A percentile compares a stretch with the other conserved stretches of the same genome.
phyloP scores from a whole-genome alignment of 345 rosid genomes.

The Pelargonium nanum region DNA sequence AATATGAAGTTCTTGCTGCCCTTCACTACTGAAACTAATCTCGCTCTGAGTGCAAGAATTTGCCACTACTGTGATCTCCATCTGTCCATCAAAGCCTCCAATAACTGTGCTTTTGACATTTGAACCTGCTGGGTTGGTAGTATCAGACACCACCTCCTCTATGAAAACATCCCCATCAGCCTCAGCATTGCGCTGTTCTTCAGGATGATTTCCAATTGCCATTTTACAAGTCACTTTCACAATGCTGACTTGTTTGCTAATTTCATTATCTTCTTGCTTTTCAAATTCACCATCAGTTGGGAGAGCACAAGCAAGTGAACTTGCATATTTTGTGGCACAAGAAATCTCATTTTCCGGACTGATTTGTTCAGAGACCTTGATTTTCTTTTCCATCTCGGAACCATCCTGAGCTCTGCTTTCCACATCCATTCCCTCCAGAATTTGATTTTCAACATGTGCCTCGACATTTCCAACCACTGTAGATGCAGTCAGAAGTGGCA shows the following conservation, averaged over 20 bases:
- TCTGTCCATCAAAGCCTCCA: slow-evolving; percentile 7
- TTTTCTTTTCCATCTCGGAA: slow-evolving; percentile 18
- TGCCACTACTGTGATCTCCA: slow-evolving; percentile 9
- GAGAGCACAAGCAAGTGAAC: background rate
- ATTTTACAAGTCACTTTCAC: slow-evolving; percentile 6
- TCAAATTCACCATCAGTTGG: background rate
- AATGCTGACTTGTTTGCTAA: slow-evolving; percentile 4
- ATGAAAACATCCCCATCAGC: slow-evolving; percentile 6
- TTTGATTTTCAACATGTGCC: slow-evolving; percentile 14
- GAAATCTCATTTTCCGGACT: slow-evolving; percentile 13
- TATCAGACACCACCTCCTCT: slow-evolving; percentile 6
- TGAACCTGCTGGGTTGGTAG: slow-evolving; percentile 6
- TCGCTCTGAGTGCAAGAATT: slow-evolving; percentile 16
- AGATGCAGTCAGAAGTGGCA: slow-evolving; percentile 17
- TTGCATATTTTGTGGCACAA: slow-evolving; percentile 1
- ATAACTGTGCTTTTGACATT: slow-evolving; percentile 6
- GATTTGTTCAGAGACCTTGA: slow-evolving; percentile 13
- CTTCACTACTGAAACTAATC: slow-evolving; percentile 16
- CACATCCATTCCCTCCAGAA: slow-evolving; percentile 9
- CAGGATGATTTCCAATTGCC: background rate
- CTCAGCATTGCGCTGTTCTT: background rate
- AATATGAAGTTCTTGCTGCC: slow-evolving; percentile 18
- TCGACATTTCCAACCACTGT: slow-evolving; percentile 14
- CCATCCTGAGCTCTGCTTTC: background rate
- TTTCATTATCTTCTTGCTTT: slow-evolving; percentile 2